Percentiles rank a stretch among this genome's conserved stretches.
Evolutionary conservation across 2,329 filamentous ascomycete genomes (phyloP).

Genomic region (Aspergillus phoenicis): DNA sequence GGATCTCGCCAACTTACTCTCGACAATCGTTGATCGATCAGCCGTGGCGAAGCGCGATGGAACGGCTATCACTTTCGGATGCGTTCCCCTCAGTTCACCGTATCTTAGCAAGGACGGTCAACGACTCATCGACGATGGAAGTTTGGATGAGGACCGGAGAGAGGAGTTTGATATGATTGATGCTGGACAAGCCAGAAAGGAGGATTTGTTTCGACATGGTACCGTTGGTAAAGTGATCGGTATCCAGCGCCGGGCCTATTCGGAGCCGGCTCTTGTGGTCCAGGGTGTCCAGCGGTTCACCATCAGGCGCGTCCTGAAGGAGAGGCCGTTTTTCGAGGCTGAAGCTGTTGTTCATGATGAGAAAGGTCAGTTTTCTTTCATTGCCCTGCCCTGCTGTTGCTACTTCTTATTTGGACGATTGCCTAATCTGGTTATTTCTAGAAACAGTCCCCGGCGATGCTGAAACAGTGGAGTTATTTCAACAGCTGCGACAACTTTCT

Average conservation of each 20-base stretch:
- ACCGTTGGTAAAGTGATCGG: slow-evolving; percentile 78
- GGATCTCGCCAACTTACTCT: slow-evolving; percentile 85
- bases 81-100: slow-evolving; percentile 79
- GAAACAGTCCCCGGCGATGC: slow-evolving; percentile 57
- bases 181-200: slow-evolving; percentile 62
- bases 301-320: slow-evolving; percentile 72
- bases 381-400: background rate
- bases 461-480: slow-evolving; percentile 71
- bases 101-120: slow-evolving; percentile 74
- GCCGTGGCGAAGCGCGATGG: slow-evolving; percentile 65
- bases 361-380: slow-evolving; percentile 53
- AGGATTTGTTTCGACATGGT: slow-evolving; percentile 80
- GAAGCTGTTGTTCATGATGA: slow-evolving; percentile 73
- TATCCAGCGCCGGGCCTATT: slow-evolving; percentile 72
- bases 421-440: slow-evolving; percentile 19
- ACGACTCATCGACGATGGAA: slow-evolving; percentile 69
- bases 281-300: slow-evolving; percentile 80
- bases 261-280: slow-evolving; percentile 80
- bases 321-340: slow-evolving; percentile 84
- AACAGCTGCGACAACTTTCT: slow-evolving; percentile 78
- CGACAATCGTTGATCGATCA: slow-evolving; percentile 77
- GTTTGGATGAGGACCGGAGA: slow-evolving; percentile 51
- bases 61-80: slow-evolving; percentile 75
- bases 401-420: background rate
- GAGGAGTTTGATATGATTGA: slow-evolving; percentile 55